Percentiles rank a stretch among this genome's conserved stretches.
These are phyloP conservation scores for Carallia pectinifolia DNA, from an alignment of 345 rosid species.

Conservation along the genomic window DNA sequence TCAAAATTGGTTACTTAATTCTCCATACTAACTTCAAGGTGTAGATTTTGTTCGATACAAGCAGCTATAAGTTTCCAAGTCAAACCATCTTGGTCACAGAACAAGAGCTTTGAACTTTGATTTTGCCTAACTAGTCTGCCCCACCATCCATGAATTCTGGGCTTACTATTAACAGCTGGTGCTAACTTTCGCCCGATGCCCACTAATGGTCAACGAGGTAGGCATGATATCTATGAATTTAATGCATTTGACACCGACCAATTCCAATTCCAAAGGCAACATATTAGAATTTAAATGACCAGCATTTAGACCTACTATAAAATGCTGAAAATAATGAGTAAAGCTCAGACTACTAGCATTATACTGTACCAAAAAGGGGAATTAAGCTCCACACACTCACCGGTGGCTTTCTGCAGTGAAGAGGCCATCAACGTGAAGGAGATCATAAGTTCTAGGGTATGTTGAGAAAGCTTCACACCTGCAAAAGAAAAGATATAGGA, in stretches of 20 bases:
- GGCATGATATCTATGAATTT: not conserved
- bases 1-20: too few relatives aligned
- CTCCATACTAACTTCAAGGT: too few relatives aligned
- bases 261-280: not conserved
- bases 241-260: not conserved
- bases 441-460: conserved; percentile 94
- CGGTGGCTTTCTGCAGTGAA: conserved; percentile 90
- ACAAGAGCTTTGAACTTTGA: too few relatives aligned
- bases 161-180: too few relatives aligned
- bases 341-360: not conserved
- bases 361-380: not conserved
- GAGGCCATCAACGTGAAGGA: conserved; percentile 87
- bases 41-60: too few relatives aligned
- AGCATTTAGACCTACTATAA: not conserved
- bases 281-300: not conserved
- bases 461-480: conserved; percentile 99
- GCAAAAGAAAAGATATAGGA: conserved; percentile 13
- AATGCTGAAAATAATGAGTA: not conserved
- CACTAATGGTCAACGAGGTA: too few relatives aligned
- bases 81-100: too few relatives aligned
- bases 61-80: too few relatives aligned
- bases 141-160: too few relatives aligned
- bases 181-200: too few relatives aligned
- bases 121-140: too few relatives aligned
- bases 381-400: conserved; percentile 32